Evolutionary conservation across 1,284 basidiomycete species (phyloP), one percentile per base, ranked within the genome.

Genomic region (Leccinum glutinopallens): DNA sequence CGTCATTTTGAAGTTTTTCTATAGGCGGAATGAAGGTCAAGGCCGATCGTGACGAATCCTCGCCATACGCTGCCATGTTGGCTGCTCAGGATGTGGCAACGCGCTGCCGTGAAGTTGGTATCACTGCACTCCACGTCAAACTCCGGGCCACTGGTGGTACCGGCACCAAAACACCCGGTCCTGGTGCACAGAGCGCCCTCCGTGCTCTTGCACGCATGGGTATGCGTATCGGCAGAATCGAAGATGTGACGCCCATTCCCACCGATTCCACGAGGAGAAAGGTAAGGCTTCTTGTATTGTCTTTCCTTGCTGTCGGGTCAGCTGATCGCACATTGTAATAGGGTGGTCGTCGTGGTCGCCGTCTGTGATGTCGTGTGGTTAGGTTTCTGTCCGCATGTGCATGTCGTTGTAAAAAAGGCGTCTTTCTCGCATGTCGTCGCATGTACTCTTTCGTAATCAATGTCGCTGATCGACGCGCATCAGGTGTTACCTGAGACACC

Each of bases 261-360:
- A 97, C 96, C 68, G 97, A 99, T 82, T 96, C 92, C 70, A 99
- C 97, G 73, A 90, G 97, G 77, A 89, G 96, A 84, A 99, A 96
- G 90, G 91, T 93, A 65, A 67, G 81, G 77, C 51, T 39, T 46
- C 51, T 3, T 35, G 4, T 12, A 0, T 19, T 3, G 5, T 1
- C n/a, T n/a, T 2, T 33, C 32, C 51, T 61, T 35, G 56, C 46
- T 13, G 13, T 49, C 51, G 1, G 15, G 62, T 65, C 43, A 6
- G 12, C 57, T 75, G 32, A 73, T 67, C 29, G n/a, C 8, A 12
- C 4, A 1, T 35, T 43, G 58, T 22, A 22, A 58, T 68, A 96
- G 96, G 97, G 97, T 91, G 97, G 97, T 97, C 94, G 97, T 75
- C 96, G 97, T 85, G 97, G 97, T 96, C 94, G 96, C 79, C 94